Base-by-base conservation (phyloP, 352 stramenopile species). In the Bremia lactucae region DNA sequence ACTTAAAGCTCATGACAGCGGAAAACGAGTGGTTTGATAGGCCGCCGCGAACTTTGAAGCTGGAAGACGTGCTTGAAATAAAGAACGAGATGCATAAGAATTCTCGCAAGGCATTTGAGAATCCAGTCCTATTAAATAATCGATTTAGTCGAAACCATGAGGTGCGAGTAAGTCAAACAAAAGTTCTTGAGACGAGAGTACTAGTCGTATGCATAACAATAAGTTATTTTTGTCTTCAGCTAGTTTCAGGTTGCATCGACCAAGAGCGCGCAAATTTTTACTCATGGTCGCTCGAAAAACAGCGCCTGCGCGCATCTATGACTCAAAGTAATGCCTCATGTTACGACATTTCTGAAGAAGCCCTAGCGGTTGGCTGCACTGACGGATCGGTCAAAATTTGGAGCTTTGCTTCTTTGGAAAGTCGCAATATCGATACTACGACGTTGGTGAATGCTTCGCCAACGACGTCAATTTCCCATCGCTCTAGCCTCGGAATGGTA, bases 311-410 rank as follows among this genome's bases (percentile, higher is more conserved):
- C 15, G 65, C 62, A 13, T 85, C 75, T 4, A 86, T 91, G 51
- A 65, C 58, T 4, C 81, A 91, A 42, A 36, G 59, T 2, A 71
- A 68, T 21, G 81, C 76, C 0, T 67, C 76, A 4, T 91, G 81
- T 43, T 91, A 79, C 48, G 73, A 93, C 47, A 57, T 68, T 4
- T 91, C 78, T 54, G 80, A 88, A 21, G 80, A 90, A 51, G 77
- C 75, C 3, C 44, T 93, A 15, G 81, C 78, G 1, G 59, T 93
- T 38, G 81, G 81, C 9, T 86, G 76, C 41, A 49, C 57, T 2
- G 81, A 93, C 34, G 81, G 81, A 3, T 80, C 56, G 0, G 78
- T 93, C 28, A 85, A 87, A 26, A 61, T 90, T 40, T 93, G 81
- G 81, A 83, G 81, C 49, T 87, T 88, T 37, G 66, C 72, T 8